These are phyloP conservation scores for Sporodiniella umbellata DNA, from an alignment of 371 early-diverging fungal genomes.

Conservation along the genomic window DNA sequence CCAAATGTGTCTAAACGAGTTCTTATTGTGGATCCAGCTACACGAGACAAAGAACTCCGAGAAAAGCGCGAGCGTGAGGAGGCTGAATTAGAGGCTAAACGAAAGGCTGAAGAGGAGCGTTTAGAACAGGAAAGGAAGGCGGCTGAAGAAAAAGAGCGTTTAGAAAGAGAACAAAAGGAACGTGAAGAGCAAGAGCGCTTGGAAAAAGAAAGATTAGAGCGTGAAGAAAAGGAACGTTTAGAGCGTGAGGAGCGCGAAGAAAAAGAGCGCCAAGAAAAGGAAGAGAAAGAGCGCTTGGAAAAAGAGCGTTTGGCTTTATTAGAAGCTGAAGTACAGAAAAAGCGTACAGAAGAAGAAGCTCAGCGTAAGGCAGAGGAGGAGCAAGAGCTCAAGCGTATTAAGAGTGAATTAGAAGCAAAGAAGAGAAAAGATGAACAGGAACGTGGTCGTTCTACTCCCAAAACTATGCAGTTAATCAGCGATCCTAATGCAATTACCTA, in stretches of 20 bases:
- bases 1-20: constrained; percentile 47
- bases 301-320: constrained; percentile 11
- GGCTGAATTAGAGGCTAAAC: constrained; percentile 36
- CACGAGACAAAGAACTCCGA: constrained; percentile 22
- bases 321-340: constrained; percentile 10
- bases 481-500: constrained; percentile 28
- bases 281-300: constrained; percentile 21
- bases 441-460: constrained; percentile 18
- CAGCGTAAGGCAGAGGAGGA: constrained; percentile 17
- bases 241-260: constrained; percentile 26
- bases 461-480: constrained; percentile 1
- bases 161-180: constrained; percentile 18
- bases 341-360: constrained; percentile 12
- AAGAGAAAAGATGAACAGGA: constrained; percentile 32
- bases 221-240: constrained; percentile 8
- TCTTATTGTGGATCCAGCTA: constrained; percentile 64
- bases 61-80: constrained; percentile 46
- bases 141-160: constrained; percentile 3
- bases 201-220: constrained; percentile 29
- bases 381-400: constrained; percentile 14
- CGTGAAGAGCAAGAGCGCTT: constrained; percentile 19
- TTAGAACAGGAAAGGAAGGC: constrained; percentile 12
- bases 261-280: constrained; percentile 21
- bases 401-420: constrained; percentile 32
- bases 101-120: constrained; percentile 26